Evolutionary conservation across 352 stramenopile species (phyloP).

Genomic region (Phytophthora aleatoria): DNA sequence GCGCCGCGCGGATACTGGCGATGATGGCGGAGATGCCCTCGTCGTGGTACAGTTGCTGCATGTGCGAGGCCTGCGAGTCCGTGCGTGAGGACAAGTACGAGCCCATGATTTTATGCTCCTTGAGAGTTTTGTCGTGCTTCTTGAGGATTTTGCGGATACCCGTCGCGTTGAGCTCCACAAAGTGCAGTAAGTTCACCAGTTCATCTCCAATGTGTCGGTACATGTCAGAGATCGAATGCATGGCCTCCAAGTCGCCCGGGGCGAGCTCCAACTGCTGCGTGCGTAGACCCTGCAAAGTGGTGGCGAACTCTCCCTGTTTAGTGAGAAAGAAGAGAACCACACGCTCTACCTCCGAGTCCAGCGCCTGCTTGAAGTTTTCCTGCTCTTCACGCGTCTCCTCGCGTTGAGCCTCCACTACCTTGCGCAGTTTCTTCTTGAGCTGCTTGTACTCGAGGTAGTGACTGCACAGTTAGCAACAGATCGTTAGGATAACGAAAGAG

Average conservation of each 20-base stretch:
- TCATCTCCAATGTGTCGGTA: constrained; percentile 78
- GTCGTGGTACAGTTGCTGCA: constrained; percentile 88
- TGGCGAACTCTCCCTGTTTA: constrained; percentile 85
- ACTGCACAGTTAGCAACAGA: constrained; percentile 28
- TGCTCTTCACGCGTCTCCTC: constrained; percentile 54
- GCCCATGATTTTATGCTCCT: constrained; percentile 86
- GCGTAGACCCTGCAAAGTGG: constrained; percentile 59
- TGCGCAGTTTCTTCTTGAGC: constrained; percentile 88
- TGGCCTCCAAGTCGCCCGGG: constrained; percentile 57
- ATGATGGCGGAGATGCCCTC: constrained; percentile 90
- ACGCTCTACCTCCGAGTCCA: constrained; percentile 84
- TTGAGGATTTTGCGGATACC: constrained; percentile 91
- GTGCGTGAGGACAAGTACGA: constrained; percentile 83
- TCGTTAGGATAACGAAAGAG: constrained; percentile 1
- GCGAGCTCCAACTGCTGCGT: constrained; percentile 51
- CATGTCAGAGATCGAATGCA: constrained; percentile 71
- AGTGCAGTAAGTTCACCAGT: constrained; percentile 82
- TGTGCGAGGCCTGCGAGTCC: constrained; percentile 81
- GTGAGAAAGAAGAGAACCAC: constrained; percentile 89
- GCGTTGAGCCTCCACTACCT: constrained; percentile 54
- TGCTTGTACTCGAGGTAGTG: constrained; percentile 93
- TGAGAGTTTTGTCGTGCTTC: constrained; percentile 89
- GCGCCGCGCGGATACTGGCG: constrained; percentile 71
- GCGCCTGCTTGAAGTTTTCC: constrained; percentile 71
- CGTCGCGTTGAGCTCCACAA: constrained; percentile 87